A percentile compares a stretch with the other conserved stretches of the same genome.
Evolutionary conservation across 208 protist genomes (phyloP).

Genomic region (Crithidia mellificae): DNA sequence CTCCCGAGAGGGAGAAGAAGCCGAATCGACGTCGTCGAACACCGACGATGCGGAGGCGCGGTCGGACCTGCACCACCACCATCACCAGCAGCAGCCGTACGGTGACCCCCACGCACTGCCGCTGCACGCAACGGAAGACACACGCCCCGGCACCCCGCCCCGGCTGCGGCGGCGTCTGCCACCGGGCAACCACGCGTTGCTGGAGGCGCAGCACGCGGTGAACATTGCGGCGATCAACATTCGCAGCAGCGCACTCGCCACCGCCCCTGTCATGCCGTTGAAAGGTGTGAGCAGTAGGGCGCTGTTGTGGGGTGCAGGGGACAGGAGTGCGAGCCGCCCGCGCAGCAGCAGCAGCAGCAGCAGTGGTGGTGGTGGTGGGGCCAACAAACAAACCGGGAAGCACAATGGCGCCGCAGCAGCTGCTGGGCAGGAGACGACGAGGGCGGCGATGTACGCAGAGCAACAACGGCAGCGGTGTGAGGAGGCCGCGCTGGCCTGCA

Average conservation of each 20-base stretch:
- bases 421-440: background rate
- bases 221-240: constrained; percentile 8
- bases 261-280: background rate
- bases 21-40: too few species aligned
- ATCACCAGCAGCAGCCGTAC: too few species aligned
- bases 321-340: background rate
- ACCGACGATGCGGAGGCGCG: too few species aligned
- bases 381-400: too few species aligned
- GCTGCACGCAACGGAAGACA: too few species aligned
- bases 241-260: background rate
- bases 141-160: constrained; percentile 2
- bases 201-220: constrained; percentile 6
- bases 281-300: constrained; percentile 3
- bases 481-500: constrained; percentile 37
- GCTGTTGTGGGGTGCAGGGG: background rate
- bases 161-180: background rate
- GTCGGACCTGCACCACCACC: too few species aligned
- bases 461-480: constrained; percentile 22
- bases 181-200: background rate
- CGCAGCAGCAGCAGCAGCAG: background rate
- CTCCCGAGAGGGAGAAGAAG: too few species aligned
- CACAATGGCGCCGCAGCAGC: background rate
- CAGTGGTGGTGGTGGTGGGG: too few species aligned
- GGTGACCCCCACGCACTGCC: too few species aligned
- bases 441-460: background rate